Percentiles rank a stretch among this genome's conserved stretches.
Evolutionary conservation across 371 early-diverging fungal genomes (phyloP).

Genomic region (Actinomucor elegans): DNA sequence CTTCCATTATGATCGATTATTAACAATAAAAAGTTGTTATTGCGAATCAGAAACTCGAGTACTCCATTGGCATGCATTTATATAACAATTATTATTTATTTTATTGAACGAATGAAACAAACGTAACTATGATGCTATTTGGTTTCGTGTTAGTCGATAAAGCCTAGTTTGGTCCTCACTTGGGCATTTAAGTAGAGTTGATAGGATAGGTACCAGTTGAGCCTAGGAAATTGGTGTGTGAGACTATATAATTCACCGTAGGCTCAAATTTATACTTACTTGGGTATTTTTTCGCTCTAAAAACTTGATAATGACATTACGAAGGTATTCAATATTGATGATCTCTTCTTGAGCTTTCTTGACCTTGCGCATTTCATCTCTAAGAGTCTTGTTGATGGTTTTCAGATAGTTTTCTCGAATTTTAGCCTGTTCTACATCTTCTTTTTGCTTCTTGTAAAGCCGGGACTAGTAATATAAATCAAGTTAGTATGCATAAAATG

Average conservation of each 20-base stretch:
- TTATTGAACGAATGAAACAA: background rate
- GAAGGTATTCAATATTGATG: conserved; percentile 76
- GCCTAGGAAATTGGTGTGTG: conserved; percentile 14
- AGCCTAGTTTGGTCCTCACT: conserved; percentile 30
- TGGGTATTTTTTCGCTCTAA: conserved; percentile 74
- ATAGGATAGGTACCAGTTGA: conserved; percentile 35
- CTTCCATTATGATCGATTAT: conserved; percentile 1
- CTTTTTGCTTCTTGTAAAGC: conserved; percentile 18
- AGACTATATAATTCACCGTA: background rate
- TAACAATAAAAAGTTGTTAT: background rate
- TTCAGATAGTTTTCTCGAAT: conserved; percentile 60
- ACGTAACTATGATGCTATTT: background rate
- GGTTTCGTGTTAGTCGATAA: conserved; percentile 4
- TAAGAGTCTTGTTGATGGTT: conserved; percentile 60
- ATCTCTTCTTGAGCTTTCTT: conserved; percentile 29
- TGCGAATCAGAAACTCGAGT: background rate
- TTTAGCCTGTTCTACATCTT: conserved; percentile 50
- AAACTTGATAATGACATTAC: conserved; percentile 79
- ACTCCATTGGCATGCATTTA: background rate
- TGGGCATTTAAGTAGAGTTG: conserved; percentile 33
- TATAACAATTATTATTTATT: background rate
- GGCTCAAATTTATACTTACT: conserved; percentile 30
- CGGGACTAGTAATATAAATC: background rate
- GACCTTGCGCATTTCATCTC: conserved; percentile 59
- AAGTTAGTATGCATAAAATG: too few relatives aligned